Evolutionary conservation across 805 yeast species (phyloP), one percentile per base, ranked within the genome.

Genomic region (Metschnikowia cerradonensis): DNA sequence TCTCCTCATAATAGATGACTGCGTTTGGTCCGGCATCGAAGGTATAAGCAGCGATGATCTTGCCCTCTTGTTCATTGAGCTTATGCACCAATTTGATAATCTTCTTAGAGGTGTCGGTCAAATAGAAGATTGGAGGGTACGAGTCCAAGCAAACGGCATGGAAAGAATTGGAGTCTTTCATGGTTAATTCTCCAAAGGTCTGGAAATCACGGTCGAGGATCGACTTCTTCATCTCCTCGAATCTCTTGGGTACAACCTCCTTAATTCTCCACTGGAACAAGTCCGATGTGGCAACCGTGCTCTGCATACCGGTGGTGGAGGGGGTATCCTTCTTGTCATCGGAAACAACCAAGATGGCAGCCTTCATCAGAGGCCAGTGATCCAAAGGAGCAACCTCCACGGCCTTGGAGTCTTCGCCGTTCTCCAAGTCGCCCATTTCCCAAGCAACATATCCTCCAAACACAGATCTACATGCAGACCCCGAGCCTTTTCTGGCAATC

Each of bases 1-100:
- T 76, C 57, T 79, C 79, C 65, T 85, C 83, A 66, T 94, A 94
- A 73, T 94, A 94, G 54, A 94, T 80, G 41, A 94, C 99, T 19
- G 97, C 96, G 71, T 94, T 94, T 70, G 99, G 99, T 65, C 99
- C 99, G 32, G 99, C 99, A 69, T 94, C 99, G 64, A 87, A 94
- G 1, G 99, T 94, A 70, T 94, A 94, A 36, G 98, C 98, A 11
- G 96, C 99, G 49, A 92, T 78, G 11, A 79, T 78, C 62, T 79
- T 75, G 47, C 87, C 88, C 34, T 80, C 83, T 3, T 67, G 58
- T 56, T 78, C 84, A 65, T 94, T 94, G 66, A 94, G 81, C 49
- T 77, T 72, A 68, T 94, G 95, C 20, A 58, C 49, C 56, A 58
- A 55, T 49, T 58, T 58, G 50, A 58, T 58, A 53, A 58, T 58